Evolutionary conservation across 768 basidiomycete species (phyloP).

Genomic region (Asterophora lycoperdoides): DNA sequence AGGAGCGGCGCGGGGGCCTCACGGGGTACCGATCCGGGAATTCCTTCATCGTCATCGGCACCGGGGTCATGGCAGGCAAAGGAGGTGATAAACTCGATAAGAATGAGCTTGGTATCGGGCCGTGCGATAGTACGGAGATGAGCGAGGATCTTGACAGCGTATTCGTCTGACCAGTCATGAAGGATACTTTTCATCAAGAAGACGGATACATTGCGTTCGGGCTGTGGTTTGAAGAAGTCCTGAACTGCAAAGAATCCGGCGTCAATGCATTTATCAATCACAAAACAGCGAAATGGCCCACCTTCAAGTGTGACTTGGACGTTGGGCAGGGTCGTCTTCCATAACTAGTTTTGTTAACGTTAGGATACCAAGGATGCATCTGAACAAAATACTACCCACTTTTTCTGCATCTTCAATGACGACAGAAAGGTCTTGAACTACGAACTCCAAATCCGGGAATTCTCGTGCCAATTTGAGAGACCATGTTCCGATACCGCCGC

Average conservation of each 20-base stretch:
- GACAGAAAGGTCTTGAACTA: conserved; percentile 22
- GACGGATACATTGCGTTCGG: not conserved
- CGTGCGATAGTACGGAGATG: not conserved
- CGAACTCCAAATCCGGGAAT: too few species aligned
- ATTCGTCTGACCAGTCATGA: not conserved
- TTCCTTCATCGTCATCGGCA: conserved; percentile 6
- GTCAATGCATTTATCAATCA: not conserved
- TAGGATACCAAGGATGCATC: too few species aligned
- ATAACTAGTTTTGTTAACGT: not conserved
- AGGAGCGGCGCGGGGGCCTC: conserved; percentile 22
- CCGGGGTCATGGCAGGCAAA: too few species aligned
- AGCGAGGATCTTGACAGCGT: not conserved
- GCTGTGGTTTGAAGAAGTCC: conserved; percentile 1
- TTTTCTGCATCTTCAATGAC: conserved; percentile 21
- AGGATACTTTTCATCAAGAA: not conserved
- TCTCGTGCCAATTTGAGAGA: too few species aligned
- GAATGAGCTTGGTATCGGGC: not conserved
- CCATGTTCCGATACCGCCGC: too few species aligned
- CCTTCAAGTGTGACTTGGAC: conserved; percentile 7
- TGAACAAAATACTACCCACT: not conserved
- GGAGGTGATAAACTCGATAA: conserved; percentile 1
- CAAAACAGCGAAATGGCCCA: not conserved
- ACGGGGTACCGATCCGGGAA: conserved; percentile 19
- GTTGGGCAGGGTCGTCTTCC: not conserved
- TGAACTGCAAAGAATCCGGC: not conserved